phyloP scores from a whole-genome alignment of 2,329 filamentous ascomycete genomes.

The Colletotrichum salicis region DNA sequence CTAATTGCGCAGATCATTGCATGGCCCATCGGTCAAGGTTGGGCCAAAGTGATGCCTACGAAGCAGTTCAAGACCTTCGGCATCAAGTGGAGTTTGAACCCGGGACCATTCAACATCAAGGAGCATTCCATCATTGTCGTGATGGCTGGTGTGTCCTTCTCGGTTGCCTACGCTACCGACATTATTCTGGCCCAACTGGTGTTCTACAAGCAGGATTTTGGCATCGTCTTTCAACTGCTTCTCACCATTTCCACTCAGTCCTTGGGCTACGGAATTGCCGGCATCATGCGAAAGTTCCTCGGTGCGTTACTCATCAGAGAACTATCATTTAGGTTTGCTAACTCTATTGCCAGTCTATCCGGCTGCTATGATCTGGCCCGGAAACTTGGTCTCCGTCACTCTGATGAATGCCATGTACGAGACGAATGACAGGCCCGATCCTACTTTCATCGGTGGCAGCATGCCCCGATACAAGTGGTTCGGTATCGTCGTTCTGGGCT shows the following conservation, averaged over 20 bases:
- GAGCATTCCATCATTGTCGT: constrained; percentile 76
- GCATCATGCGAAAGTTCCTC: constrained; percentile 73
- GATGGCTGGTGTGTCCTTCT: constrained; percentile 78
- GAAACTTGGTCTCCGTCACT: constrained; percentile 72
- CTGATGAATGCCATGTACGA: constrained; percentile 81
- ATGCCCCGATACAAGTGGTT: constrained; percentile 77
- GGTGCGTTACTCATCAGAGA: constrained; percentile 50
- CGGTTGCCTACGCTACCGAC: constrained; percentile 77
- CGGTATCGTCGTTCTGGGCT: constrained; percentile 62
- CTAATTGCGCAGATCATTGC: constrained; percentile 73
- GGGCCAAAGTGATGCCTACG: constrained; percentile 66
- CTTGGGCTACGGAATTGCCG: constrained; percentile 75
- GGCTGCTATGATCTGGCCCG: constrained; percentile 80
- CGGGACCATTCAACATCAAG: constrained; percentile 76
- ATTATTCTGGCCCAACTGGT: constrained; percentile 76
- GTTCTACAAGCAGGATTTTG: constrained; percentile 78
- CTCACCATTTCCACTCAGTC: constrained; percentile 76
- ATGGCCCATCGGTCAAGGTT: constrained; percentile 71
- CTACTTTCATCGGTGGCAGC: constrained; percentile 67
- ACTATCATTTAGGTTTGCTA: neutral
- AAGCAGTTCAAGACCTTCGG: constrained; percentile 64
- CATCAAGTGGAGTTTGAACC: constrained; percentile 67
- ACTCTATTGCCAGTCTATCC: constrained; percentile 60
- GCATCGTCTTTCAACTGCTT: constrained; percentile 73
- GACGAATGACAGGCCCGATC: constrained; percentile 59